Evolutionary conservation across 495 filamentous ascomycete species (phyloP).

Genomic region (Xylaria curta): DNA sequence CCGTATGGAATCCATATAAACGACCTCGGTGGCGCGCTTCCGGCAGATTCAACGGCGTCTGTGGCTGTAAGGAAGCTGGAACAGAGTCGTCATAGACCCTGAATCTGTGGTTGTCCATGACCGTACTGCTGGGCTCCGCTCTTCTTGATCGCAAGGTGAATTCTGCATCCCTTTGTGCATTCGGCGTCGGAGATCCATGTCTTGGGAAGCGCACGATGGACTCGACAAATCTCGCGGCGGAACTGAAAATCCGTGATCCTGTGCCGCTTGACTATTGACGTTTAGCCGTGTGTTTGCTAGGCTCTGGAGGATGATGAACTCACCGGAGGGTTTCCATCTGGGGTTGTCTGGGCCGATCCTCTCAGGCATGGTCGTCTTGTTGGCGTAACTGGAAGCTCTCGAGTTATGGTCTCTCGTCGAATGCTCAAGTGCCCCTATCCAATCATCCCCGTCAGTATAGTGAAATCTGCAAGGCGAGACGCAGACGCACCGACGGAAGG

Average conservation of each 20-base stretch:
- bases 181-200: slow-evolving; percentile 36
- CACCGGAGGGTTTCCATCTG: slow-evolving; percentile 27
- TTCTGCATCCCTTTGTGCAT: slow-evolving; percentile 20
- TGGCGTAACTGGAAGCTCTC: slow-evolving; percentile 34
- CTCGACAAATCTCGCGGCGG: slow-evolving; percentile 38
- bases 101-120: slow-evolving; percentile 32
- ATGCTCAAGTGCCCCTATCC: slow-evolving; percentile 24
- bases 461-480: not conserved
- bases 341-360: slow-evolving; percentile 22
- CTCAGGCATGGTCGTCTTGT: slow-evolving; percentile 34
- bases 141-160: slow-evolving; percentile 19
- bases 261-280: slow-evolving; percentile 28
- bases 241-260: slow-evolving; percentile 36
- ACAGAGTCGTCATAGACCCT: slow-evolving; percentile 60
- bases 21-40: slow-evolving; percentile 57
- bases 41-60: slow-evolving; percentile 61
- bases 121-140: slow-evolving; percentile 2
- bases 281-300: slow-evolving; percentile 11
- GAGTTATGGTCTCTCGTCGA: slow-evolving; percentile 20
- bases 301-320: slow-evolving; percentile 16
- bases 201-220: slow-evolving; percentile 32
- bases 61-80: slow-evolving; percentile 58
- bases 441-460: slow-evolving; percentile 34
- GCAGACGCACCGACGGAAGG: slow-evolving; percentile 50
- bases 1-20: slow-evolving; percentile 54